Base-by-base conservation (phyloP, 2,329 filamentous ascomycete species). In the Plenodomus lindquistii region DNA sequence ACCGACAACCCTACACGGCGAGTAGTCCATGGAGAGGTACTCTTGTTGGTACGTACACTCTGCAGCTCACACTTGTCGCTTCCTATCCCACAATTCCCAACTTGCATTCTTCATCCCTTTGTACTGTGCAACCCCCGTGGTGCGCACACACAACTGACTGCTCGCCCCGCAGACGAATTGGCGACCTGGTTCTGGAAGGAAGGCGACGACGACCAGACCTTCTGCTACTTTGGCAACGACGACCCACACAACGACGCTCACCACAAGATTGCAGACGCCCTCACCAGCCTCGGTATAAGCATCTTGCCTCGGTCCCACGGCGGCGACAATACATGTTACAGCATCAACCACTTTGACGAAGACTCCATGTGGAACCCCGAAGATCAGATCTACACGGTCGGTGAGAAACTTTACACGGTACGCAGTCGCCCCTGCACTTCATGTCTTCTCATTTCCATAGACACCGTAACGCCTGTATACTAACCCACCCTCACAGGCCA, bases 21-120 rank as follows among this genome's bases (percentile, higher is more conserved):
- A 11, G 21, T 13, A 52, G 48, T 34, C 17, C 20, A 2, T 57
- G 51, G 44, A 43, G 40, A 17, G 51, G 51, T 16, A 47, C 50
- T 18, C 48, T 54, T 9, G 40, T 37, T 40, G 11, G 19, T 37
- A 27, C 17, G 19, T 44, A 8, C 16, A 17, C 17, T 18, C 17
- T n/a, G n/a, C n/a, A n/a, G n/a, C n/a, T n/a, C n/a, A n/a, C n/a
- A n/a, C n/a, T n/a, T n/a, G n/a, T n/a, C n/a, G n/a, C n/a, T n/a
- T n/a, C n/a, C n/a, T n/a, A n/a, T n/a, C n/a, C n/a, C n/a, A n/a
- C n/a, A n/a, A n/a, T n/a, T n/a, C n/a, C n/a, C n/a, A n/a, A n/a
- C n/a, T n/a, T n/a, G n/a, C n/a, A n/a, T n/a, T n/a, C n/a, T n/a
- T n/a, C n/a, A n/a, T n/a, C n/a, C n/a, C n/a, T n/a, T n/a, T n/a